These are phyloP conservation scores for Trichoderma semiorbis DNA, from an alignment of 2,329 filamentous ascomycete genomes.

Conservation along the genomic window DNA sequence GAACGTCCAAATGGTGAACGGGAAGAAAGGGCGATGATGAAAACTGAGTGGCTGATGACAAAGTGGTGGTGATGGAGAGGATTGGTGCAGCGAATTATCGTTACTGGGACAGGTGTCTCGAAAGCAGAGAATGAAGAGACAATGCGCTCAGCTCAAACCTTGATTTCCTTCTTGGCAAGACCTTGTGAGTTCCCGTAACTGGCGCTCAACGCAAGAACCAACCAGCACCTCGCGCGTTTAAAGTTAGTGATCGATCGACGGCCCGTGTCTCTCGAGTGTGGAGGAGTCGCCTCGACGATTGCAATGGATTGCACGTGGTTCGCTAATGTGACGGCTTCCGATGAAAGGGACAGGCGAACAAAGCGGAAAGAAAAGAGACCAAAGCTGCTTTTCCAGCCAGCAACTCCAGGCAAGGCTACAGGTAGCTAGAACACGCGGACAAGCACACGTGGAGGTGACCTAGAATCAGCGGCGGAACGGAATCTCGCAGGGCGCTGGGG, in stretches of 20 bases:
- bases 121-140: slow-evolving; percentile 37
- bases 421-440: not conserved
- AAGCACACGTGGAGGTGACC: not conserved
- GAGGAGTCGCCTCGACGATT: not conserved
- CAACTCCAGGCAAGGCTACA: not conserved
- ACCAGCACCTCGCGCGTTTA: slow-evolving; percentile 7
- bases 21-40: slow-evolving; percentile 34
- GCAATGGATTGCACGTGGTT: not conserved
- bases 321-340: not conserved
- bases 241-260: not conserved
- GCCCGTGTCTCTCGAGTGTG: not conserved
- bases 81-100: slow-evolving; percentile 37
- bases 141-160: slow-evolving; percentile 39
- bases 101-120: slow-evolving; percentile 36
- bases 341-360: not conserved
- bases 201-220: not conserved
- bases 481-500: not conserved
- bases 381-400: not conserved
- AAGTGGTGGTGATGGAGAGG: slow-evolving; percentile 27
- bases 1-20: slow-evolving; percentile 25
- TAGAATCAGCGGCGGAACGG: not conserved
- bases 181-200: not conserved
- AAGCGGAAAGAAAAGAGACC: not conserved
- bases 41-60: slow-evolving; percentile 27
- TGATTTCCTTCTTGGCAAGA: slow-evolving; percentile 11